Conservation (phyloP, 176 grass and related monocot genomes). For the Pharus latifolius region DNA sequence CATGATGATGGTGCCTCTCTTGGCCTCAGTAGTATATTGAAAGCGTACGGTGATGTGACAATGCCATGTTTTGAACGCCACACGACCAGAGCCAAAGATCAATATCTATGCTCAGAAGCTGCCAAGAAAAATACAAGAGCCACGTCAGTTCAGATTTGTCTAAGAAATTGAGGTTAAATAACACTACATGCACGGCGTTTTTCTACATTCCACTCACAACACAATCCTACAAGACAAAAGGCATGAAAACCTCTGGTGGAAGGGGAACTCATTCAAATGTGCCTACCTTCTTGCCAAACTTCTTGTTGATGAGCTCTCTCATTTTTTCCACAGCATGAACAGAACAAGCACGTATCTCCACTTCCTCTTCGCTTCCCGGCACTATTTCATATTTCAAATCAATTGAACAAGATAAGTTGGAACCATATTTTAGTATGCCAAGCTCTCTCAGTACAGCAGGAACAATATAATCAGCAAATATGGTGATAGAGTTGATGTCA, state of each 20-base stretch:
- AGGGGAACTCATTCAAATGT: conserved; percentile 3
- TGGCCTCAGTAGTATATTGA: conserved; percentile 77
- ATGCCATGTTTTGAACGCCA: conserved; percentile 62
- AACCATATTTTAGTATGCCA: conserved; percentile 80
- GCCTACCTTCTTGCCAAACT: conserved; percentile 77
- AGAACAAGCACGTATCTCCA: conserved; percentile 85
- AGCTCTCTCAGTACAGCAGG: conserved; percentile 80
- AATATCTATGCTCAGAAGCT: conserved; percentile 95
- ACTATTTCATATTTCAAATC: conserved; percentile 71
- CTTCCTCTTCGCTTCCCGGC: conserved; percentile 80
- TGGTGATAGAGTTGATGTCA: conserved; percentile 69
- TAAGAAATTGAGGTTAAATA: no score
- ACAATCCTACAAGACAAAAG: conserved; percentile 5
- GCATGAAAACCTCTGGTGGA: conserved; percentile 1
- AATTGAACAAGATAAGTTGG: conserved; percentile 42
- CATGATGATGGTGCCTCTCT: not conserved
- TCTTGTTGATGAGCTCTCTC: conserved; percentile 66
- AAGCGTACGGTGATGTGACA: conserved; percentile 89
- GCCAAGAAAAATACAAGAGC: conserved; percentile 19
- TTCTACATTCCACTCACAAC: no score
- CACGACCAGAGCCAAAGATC: conserved; percentile 94
- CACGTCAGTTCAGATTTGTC: conserved; percentile 19
- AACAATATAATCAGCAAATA: conserved; percentile 89
- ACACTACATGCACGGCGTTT: no score
- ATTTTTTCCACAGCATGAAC: conserved; percentile 90